These are phyloP conservation scores for Oligophagozyma castellii DNA, from an alignment of 1,139 yeast species.

Conservation along the genomic window DNA sequence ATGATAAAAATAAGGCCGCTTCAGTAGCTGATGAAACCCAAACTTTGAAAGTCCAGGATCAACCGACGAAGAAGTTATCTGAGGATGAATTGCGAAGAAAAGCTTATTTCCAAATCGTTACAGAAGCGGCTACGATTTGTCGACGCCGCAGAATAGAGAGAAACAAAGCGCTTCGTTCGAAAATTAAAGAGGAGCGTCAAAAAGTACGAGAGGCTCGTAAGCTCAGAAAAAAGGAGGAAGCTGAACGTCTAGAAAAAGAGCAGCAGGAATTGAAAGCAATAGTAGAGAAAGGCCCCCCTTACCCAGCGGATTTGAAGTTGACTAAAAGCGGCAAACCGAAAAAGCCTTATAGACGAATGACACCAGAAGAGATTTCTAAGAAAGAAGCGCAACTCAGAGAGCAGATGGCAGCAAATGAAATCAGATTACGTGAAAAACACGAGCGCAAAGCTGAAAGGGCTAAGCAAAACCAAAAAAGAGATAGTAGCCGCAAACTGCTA, in stretches of 20 bases:
- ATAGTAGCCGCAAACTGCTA: slow-evolving; percentile 7
- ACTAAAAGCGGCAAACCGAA: slow-evolving; percentile 25
- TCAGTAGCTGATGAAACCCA: not conserved
- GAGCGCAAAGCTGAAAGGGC: slow-evolving; percentile 9
- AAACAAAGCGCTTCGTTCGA: slow-evolving; percentile 7
- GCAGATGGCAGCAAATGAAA: slow-evolving; percentile 6
- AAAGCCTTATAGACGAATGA: slow-evolving; percentile 23
- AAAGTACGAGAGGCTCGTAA: slow-evolving; percentile 12
- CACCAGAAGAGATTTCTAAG: slow-evolving; percentile 20
- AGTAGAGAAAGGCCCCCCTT: slow-evolving; percentile 25
- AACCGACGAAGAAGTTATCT: slow-evolving; percentile 4
- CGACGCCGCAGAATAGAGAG: slow-evolving; percentile 14
- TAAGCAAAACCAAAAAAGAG: slow-evolving; percentile 12
- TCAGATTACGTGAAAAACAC: slow-evolving; percentile 3
- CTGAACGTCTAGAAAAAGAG: slow-evolving; percentile 12
- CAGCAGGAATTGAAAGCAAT: slow-evolving; percentile 19
- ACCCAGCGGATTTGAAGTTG: slow-evolving; percentile 21
- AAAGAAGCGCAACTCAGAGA: no score
- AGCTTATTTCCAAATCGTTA: slow-evolving; percentile 12
- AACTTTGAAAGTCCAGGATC: not conserved
- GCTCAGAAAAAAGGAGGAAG: slow-evolving; percentile 11
- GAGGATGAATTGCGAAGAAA: slow-evolving; percentile 10
- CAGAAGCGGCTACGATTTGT: slow-evolving; percentile 18
- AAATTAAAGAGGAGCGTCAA: slow-evolving; percentile 6
- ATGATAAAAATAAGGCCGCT: slow-evolving; percentile 2